phyloP scores from a whole-genome alignment of 805 yeast species.

The Starmera caribaea region DNA sequence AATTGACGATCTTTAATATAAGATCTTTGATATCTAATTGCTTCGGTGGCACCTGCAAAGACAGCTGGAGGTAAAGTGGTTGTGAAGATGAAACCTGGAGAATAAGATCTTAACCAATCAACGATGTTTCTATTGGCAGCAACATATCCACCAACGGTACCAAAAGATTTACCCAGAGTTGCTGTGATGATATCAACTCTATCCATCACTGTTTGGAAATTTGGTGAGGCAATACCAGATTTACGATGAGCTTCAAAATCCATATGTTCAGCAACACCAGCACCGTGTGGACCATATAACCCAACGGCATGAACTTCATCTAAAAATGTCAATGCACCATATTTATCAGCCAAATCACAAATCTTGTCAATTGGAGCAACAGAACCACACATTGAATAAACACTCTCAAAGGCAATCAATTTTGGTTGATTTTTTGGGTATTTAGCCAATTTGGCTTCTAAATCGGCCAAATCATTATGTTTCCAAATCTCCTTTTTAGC shows the following conservation, averaged over 20 bases:
- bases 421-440: slow-evolving; percentile 88
- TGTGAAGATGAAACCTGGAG: slow-evolving; percentile 97
- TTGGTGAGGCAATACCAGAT: slow-evolving; percentile 50
- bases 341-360: slow-evolving; percentile 93
- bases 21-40: slow-evolving; percentile 75
- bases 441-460: slow-evolving; percentile 67
- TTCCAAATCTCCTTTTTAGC: slow-evolving; percentile 83
- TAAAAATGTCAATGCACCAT: slow-evolving; percentile 92
- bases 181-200: slow-evolving; percentile 96
- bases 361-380: slow-evolving; percentile 88
- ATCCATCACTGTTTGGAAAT: slow-evolving; percentile 58
- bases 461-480: slow-evolving; percentile 80
- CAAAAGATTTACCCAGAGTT: slow-evolving; percentile 94
- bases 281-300: slow-evolving; percentile 98
- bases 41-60: slow-evolving; percentile 90
- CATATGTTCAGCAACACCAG: slow-evolving; percentile 97
- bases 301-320: slow-evolving; percentile 99
- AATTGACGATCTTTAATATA: slow-evolving; percentile 68
- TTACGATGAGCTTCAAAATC: slow-evolving; percentile 77
- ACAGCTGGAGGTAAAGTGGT: slow-evolving; percentile 96
- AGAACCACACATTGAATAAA: slow-evolving; percentile 98
- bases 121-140: slow-evolving; percentile 78
- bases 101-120: slow-evolving; percentile 93
- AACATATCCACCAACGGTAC: slow-evolving; percentile 95
- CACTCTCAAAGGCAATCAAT: slow-evolving; percentile 93